These are phyloP conservation scores for Didymellaceae sp. DNA, from an alignment of 2,329 filamentous ascomycete species.

Conservation along the genomic window DNA sequence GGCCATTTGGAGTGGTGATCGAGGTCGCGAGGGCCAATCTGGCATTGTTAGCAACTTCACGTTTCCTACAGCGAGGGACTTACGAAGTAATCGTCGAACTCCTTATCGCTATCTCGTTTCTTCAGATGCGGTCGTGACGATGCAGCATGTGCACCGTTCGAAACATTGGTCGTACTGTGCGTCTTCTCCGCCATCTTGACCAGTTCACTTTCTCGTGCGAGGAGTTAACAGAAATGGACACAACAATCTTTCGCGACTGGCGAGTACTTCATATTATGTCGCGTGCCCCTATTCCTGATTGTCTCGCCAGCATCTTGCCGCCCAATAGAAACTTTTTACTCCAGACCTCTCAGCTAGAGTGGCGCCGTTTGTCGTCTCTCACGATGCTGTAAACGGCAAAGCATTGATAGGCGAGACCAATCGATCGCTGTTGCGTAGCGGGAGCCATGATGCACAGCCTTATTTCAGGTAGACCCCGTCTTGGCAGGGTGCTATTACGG, in stretches of 20 bases:
- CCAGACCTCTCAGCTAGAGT: conserved; percentile 18
- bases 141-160: conserved; percentile 14
- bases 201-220: background rate
- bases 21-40: conserved; percentile 68
- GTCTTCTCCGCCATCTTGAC: conserved; percentile 26
- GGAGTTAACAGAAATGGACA: background rate
- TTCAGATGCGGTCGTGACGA: conserved; percentile 21
- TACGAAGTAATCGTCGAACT: conserved; percentile 66
- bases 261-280: conserved; percentile 14
- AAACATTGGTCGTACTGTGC: conserved; percentile 21
- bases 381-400: conserved; percentile 19
- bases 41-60: conserved; percentile 11
- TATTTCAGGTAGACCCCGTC: conserved; percentile 17
- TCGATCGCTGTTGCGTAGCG: conserved; percentile 14
- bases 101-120: conserved; percentile 10
- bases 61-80: conserved; percentile 20
- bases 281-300: conserved; percentile 14
- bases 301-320: conserved; percentile 1
- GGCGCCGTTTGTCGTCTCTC: conserved; percentile 17
- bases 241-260: background rate
- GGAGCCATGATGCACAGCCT: conserved; percentile 14
- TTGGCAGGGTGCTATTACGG: conserved; percentile 20
- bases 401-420: conserved; percentile 21
- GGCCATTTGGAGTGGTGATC: conserved; percentile 78
- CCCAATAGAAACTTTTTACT: conserved; percentile 6